These are phyloP conservation scores for Tetrahymena elliotti DNA, from an alignment of 73 alveolate genomes.

Conservation along the genomic window DNA sequence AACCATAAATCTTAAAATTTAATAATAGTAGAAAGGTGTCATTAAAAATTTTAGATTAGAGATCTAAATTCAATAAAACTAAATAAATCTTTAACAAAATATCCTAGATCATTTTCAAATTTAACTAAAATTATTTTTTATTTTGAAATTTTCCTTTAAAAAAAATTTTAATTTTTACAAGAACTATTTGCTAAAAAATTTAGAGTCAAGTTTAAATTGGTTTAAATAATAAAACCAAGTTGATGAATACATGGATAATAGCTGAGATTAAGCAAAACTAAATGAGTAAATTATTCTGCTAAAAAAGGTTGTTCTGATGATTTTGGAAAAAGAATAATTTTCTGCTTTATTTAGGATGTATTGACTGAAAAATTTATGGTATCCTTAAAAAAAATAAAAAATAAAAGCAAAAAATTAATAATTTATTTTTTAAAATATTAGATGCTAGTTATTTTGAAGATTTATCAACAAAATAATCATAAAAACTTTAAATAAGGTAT, in stretches of 20 bases:
- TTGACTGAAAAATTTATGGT: neutral
- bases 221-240: neutral
- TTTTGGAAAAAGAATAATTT: neutral
- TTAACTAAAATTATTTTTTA: too few species aligned
- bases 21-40: too few species aligned
- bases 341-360: neutral
- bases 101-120: too few species aligned
- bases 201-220: neutral
- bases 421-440: too few species aligned
- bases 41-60: too few species aligned
- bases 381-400: neutral
- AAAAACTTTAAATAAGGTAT: too few species aligned
- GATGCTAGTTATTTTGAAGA: neutral
- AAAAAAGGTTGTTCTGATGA: neutral
- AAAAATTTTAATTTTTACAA: too few species aligned
- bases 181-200: neutral
- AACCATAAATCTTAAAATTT: neutral
- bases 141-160: too few species aligned
- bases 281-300: neutral
- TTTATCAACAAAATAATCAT: neutral
- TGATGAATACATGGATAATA: neutral
- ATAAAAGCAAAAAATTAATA: too few species aligned
- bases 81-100: too few species aligned
- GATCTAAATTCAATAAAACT: too few species aligned
- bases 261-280: neutral